Conservation (phyloP, 2,329 filamentous ascomycete genomes). For the Fusarium sarcochroum region DNA sequence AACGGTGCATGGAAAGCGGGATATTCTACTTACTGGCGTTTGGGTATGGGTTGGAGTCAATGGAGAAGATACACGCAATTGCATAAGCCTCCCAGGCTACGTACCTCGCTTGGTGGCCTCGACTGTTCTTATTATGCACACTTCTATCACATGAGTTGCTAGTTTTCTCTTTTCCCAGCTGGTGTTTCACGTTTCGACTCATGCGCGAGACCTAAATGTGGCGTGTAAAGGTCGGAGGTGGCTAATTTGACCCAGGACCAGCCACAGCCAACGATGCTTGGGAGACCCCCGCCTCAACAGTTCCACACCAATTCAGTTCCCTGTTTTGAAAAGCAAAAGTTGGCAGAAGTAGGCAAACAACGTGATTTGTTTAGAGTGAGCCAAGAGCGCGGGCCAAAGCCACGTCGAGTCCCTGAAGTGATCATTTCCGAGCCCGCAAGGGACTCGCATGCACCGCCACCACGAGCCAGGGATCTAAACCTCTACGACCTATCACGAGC, state of each 20-base stretch:
- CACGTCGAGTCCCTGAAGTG: constrained; percentile 27
- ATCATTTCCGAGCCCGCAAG: constrained; percentile 41
- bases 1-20: constrained; percentile 13
- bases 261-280: constrained; percentile 35
- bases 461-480: neutral
- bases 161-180: constrained; percentile 6
- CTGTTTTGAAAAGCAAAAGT: constrained; percentile 41
- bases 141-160: constrained; percentile 13
- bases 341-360: constrained; percentile 40
- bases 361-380: constrained; percentile 22
- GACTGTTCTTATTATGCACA: constrained; percentile 1
- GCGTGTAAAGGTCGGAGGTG: constrained; percentile 29
- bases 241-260: constrained; percentile 24
- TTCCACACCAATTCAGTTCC: constrained; percentile 35
- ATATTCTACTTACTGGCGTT: constrained; percentile 34
- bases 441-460: constrained; percentile 43
- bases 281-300: constrained; percentile 25
- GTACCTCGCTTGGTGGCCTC: neutral
- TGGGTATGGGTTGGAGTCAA: constrained; percentile 21
- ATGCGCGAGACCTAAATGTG: constrained; percentile 30
- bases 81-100: neutral
- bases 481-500: constrained; percentile 19
- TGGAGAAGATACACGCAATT: constrained; percentile 1
- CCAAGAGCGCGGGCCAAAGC: constrained; percentile 19
- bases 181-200: constrained; percentile 37